These are phyloP conservation scores for Guadua angustifolia DNA, from an alignment of 176 grass and related monocot species.

Conservation along the genomic window DNA sequence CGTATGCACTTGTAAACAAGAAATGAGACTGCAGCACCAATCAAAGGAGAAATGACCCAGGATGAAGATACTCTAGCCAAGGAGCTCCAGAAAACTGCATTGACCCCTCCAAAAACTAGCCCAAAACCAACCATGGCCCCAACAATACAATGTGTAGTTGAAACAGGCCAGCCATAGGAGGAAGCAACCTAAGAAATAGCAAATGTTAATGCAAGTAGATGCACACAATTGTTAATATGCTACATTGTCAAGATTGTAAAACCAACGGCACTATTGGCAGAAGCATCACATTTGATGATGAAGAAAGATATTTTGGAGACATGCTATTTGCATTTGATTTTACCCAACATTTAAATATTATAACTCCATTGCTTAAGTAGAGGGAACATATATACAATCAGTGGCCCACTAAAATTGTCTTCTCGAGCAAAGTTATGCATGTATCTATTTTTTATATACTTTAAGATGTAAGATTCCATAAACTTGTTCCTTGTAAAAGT, in stretches of 20 bases:
- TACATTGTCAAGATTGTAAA: conserved; percentile 28
- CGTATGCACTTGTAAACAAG: conserved; percentile 96
- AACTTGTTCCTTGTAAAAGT: not conserved
- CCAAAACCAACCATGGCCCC: conserved; percentile 99
- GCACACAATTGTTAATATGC: conserved; percentile 29
- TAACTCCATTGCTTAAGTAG: conserved; percentile 16
- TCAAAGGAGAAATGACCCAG: conserved; percentile 92
- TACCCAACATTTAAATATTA: conserved; percentile 2
- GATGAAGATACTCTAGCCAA: conserved; percentile 96
- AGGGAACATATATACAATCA: conserved; percentile 38
- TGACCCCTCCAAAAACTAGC: conserved; percentile 74
- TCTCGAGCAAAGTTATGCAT: not conserved
- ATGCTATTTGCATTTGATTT: conserved; percentile 32
- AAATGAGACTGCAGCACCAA: conserved; percentile 90
- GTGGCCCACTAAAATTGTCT: not conserved
- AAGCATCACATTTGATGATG: conserved; percentile 15
- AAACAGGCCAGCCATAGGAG: conserved; percentile 93
- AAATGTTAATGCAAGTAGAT: conserved; percentile 16
- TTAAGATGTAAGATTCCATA: not conserved
- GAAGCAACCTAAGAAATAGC: conserved; percentile 84
- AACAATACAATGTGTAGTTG: conserved; percentile 97
- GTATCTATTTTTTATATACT: not conserved
- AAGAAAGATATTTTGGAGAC: not conserved
- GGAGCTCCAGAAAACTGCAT: conserved; percentile 90
- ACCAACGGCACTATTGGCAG: not conserved